phyloP scores from a whole-genome alignment of 2,329 filamentous ascomycete genomes.

The Pestalotiopsis sp. region DNA sequence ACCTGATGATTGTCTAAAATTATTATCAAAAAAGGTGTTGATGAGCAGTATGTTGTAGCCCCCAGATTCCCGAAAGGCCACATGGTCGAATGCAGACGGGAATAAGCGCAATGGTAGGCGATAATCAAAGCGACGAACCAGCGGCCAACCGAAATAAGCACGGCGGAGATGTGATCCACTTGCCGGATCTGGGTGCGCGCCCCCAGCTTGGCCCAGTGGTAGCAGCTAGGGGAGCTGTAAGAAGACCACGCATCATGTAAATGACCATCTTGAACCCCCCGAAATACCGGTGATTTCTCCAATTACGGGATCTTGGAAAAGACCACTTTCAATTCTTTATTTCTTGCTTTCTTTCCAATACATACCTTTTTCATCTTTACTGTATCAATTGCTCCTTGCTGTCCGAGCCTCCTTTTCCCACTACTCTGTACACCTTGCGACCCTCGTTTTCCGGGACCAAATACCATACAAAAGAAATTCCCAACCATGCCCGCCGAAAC shows the following conservation, averaged over 20 bases:
- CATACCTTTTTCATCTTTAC: neutral
- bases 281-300: neutral
- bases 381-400: neutral
- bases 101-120: neutral
- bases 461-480: too few relatives aligned
- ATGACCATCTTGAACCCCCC: neutral
- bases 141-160: slow-evolving; percentile 3
- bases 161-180: slow-evolving; percentile 7
- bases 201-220: neutral
- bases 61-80: slow-evolving; percentile 12
- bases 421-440: too few relatives aligned
- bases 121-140: neutral
- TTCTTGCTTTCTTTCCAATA: neutral
- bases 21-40: too few relatives aligned
- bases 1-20: too few relatives aligned
- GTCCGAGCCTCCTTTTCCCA: neutral
- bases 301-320: neutral
- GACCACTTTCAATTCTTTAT: neutral
- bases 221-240: neutral
- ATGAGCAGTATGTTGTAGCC: too few relatives aligned
- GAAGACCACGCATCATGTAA: slow-evolving; percentile 12
- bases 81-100: slow-evolving; percentile 8
- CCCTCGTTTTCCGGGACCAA: too few relatives aligned
- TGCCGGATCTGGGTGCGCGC: neutral
- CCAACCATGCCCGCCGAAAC: slow-evolving; percentile 22